A percentile compares a stretch with the other conserved stretches of the same genome.
phyloP scores from a whole-genome alignment of 2,329 filamentous ascomycete genomes.

The Coniochaeta prunicola region DNA sequence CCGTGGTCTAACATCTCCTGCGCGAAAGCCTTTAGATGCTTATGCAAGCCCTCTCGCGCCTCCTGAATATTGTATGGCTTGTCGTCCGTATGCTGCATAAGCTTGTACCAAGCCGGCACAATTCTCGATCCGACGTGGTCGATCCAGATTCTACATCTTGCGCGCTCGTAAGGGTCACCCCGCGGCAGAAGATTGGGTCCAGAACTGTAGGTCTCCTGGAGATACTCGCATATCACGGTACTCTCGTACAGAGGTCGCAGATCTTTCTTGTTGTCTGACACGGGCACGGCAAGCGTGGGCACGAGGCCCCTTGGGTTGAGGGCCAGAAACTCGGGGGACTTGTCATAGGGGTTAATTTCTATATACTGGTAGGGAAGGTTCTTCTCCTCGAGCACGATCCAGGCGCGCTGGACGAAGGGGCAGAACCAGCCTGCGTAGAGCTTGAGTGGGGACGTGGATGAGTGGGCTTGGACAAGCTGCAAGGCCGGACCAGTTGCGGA shows the following conservation, averaged over 20 bases:
- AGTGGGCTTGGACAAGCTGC: slow-evolving; percentile 35
- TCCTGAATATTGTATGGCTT: slow-evolving; percentile 42
- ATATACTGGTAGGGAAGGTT: slow-evolving; percentile 66
- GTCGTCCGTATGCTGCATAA: slow-evolving; percentile 46
- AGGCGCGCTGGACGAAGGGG: slow-evolving; percentile 61
- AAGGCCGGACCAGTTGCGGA: slow-evolving; percentile 43
- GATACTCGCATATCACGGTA: slow-evolving; percentile 65
- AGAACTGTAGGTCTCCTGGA: slow-evolving; percentile 61
- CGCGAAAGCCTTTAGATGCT: slow-evolving; percentile 51
- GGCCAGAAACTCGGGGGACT: slow-evolving; percentile 57
- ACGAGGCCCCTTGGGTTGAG: slow-evolving; percentile 72
- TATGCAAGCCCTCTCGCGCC: slow-evolving; percentile 50
- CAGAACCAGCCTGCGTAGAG: slow-evolving; percentile 74
- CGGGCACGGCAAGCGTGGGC: slow-evolving; percentile 55
- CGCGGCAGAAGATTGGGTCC: slow-evolving; percentile 42
- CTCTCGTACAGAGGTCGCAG: slow-evolving; percentile 64
- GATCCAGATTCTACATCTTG: slow-evolving; percentile 63
- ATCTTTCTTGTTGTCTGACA: slow-evolving; percentile 17
- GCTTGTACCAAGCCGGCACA: slow-evolving; percentile 61
- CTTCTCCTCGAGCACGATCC: slow-evolving; percentile 70
- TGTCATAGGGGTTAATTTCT: slow-evolving; percentile 73
- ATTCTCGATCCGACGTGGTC: slow-evolving; percentile 63
- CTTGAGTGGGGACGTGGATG: slow-evolving; percentile 45
- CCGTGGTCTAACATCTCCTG: slow-evolving; percentile 49
- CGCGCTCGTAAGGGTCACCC: slow-evolving; percentile 53